A percentile compares a stretch with the other conserved stretches of the same genome.
Conservation (phyloP, 306 rosid species). For the Clitoria ternatea region DNA sequence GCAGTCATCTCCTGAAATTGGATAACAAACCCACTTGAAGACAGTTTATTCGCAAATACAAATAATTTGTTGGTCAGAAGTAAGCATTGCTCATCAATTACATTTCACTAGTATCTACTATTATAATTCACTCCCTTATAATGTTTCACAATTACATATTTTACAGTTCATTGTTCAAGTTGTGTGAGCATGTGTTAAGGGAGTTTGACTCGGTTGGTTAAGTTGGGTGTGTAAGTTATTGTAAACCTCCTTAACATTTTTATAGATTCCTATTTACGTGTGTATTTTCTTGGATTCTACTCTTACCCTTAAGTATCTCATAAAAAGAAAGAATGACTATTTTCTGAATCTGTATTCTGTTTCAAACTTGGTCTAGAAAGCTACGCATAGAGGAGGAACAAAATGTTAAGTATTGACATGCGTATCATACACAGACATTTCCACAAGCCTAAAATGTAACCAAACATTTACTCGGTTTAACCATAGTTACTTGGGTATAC, state of each 20-base stretch:
- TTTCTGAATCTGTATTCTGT: background rate
- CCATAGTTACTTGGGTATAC: background rate
- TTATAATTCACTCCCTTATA: background rate
- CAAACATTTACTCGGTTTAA: no score
- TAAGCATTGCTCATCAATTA: background rate
- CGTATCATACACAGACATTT: no score
- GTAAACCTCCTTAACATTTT: no score
- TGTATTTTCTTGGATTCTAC: no score
- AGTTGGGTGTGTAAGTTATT: no score
- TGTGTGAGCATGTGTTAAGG: background rate
- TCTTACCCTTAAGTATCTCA: no score
- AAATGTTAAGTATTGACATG: no score
- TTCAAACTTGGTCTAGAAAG: background rate
- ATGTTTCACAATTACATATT: no score
- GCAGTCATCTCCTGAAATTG: background rate
- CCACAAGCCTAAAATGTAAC: no score
- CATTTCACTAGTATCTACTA: background rate
- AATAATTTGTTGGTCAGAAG: background rate
- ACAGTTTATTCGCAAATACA: background rate
- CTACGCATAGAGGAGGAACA: background rate
- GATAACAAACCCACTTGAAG: background rate
- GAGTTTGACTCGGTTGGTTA: no score
- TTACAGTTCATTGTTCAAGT: no score
- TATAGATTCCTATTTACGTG: no score
- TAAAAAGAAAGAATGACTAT: background rate